Evolutionary conservation across 2,329 filamentous ascomycete genomes (phyloP), one percentile per base, ranked within the genome.

Genomic region (Teratosphaeriaceae sp.): DNA sequence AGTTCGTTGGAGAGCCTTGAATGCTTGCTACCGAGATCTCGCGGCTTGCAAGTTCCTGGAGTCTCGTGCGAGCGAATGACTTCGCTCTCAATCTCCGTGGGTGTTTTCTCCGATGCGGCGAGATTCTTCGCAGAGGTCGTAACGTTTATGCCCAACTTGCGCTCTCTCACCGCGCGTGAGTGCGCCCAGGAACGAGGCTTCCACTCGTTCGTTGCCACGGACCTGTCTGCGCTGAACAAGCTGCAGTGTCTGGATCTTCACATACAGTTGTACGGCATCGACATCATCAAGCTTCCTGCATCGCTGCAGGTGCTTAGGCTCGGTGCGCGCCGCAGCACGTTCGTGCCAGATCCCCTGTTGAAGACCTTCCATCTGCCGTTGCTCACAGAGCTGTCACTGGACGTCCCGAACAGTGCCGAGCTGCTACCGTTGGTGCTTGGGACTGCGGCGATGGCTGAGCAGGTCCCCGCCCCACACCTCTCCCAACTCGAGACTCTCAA

Each of bases 161-260:
- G 30, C 12, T 45, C 42, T 5, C 18, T 47, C 19, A 45, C 37
- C 16, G 13, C 43, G 8, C 39, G 26, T 19, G 5, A n/a, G 18
- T 6, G 8, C 29, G 4, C 6, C 20, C 6, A 16, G 36, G 30
- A 42, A 4, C 11, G 8, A 12, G 5, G 9, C 23, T n/a, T n/a
- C 22, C 16, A 18, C 9, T 18, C 12, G 5, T 18, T 5, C 5
- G 31, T 34, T 12, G 15, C 31, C 19, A 15, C 44, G 9, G 37
- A 47, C 20, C 35, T 47, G 8, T 24, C 24, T 3, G n/a, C 31
- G 7, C 19, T 38, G 5, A 7, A 19, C 20, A 18, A 45, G 8
- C 47, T 64, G 54, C 15, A 48, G 27, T 42, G 20, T 31, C 22
- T 45, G 20, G 33, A 45, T 11, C 21, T 42, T n/a, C 3, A 15